Base-by-base conservation (phyloP, 2,329 filamentous ascomycete species). In the Rutstroemia sp. region DNA sequence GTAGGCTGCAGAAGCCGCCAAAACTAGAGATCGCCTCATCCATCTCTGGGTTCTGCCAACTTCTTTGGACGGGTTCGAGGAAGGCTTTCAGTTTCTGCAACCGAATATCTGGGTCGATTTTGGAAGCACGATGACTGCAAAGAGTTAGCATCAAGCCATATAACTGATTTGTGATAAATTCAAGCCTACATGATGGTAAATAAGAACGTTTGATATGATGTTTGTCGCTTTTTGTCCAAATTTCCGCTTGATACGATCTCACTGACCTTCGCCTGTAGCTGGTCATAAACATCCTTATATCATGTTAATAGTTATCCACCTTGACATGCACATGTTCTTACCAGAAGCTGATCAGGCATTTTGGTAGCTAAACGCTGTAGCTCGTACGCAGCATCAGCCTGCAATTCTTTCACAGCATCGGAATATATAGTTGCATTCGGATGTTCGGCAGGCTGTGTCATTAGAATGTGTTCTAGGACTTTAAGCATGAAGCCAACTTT, bases 351-450 rank as follows among this genome's bases (percentile, higher is more conserved):
- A 69, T 97, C 89, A 0, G 94, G 87, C 79, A 96, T 96, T 65
- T 91, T 89, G 60, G 89, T 84, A 6, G 92, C 92, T 42, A 99
- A 77, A 56, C 92, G 83, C 66, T 96, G 91, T 58, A 97, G 78
- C 70, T 99, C 92, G 56, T 90, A 80, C 71, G 91, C 90, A 65
- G 89, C 88, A 66, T 95, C 83, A 3, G 81, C 82, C 68, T 96
- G 91, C 16, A 99, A 78, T 57, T 95, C 89, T 67, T 92, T 94
- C 38, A 96, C 88, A 1, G 92, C 86, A 61, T 97, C 94, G 14
- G 88, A 91, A 70, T 92, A 96, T 3, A 83, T 76, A 42, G 81
- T 78, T 64, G 87, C 82, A 46, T 87, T 82, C 2, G 87, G 84
- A 55, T 88, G 81, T 45, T 89, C 82, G 3, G 81, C 76, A n/a